phyloP scores from a whole-genome alignment of 805 yeast species.

The Candida silvicultrix region DNA sequence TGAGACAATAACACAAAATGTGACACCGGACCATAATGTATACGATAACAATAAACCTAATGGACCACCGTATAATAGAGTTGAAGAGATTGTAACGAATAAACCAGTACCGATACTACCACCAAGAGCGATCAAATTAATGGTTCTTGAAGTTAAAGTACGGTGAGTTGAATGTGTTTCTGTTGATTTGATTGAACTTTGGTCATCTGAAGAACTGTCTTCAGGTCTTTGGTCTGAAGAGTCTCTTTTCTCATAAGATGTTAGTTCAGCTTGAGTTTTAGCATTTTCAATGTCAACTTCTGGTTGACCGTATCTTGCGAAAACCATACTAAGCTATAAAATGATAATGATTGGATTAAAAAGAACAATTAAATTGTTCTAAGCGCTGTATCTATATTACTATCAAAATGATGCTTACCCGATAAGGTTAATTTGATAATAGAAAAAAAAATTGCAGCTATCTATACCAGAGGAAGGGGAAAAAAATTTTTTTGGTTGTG shows the following conservation, averaged over 20 bases:
- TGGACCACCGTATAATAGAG: constrained; percentile 53
- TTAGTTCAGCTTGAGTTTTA: background rate
- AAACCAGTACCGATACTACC: constrained; percentile 62
- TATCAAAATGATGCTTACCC: background rate
- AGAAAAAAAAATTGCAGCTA: too few relatives aligned
- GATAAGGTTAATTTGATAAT: too few relatives aligned
- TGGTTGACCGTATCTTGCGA: background rate
- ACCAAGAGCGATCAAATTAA: constrained; percentile 63
- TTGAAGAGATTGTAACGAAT: constrained; percentile 52
- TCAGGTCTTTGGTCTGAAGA: background rate
- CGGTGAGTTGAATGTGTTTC: constrained; percentile 17
- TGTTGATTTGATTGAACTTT: background rate
- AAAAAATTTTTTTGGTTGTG: too few relatives aligned
- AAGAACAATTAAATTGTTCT: too few relatives aligned
- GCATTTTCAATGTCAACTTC: background rate
- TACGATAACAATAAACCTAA: constrained; percentile 49
- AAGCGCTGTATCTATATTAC: too few relatives aligned
- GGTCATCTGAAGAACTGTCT: background rate
- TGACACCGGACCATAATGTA: constrained; percentile 56
- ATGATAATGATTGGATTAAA: too few relatives aligned
- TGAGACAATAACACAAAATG: constrained; percentile 53
- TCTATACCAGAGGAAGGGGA: too few relatives aligned
- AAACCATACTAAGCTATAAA: too few relatives aligned
- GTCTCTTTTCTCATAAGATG: background rate
- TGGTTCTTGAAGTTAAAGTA: constrained; percentile 41